Conservation (phyloP, 495 filamentous ascomycete genomes). For the Xylaria scruposa region DNA sequence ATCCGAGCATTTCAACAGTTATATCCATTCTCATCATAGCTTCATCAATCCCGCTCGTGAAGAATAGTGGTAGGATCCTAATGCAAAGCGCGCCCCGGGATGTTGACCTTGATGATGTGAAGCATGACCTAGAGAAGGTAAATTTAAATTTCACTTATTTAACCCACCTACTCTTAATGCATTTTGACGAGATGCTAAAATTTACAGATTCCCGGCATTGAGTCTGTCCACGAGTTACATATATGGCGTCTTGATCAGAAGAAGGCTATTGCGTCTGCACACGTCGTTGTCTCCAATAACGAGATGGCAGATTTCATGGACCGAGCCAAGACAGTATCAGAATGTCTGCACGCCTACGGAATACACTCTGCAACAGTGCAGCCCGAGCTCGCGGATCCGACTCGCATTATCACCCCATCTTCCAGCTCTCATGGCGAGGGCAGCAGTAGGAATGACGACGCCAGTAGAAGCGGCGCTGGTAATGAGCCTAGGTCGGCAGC, state of each 20-base stretch:
- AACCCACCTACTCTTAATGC: neutral
- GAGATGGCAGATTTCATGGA: constrained; percentile 74
- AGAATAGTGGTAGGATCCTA: constrained; percentile 85
- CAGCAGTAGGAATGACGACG: constrained; percentile 1
- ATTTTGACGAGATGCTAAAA: neutral
- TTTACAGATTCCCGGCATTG: constrained; percentile 71
- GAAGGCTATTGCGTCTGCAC: constrained; percentile 86
- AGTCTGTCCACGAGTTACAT: constrained; percentile 88
- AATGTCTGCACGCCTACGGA: constrained; percentile 89
- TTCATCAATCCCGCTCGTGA: constrained; percentile 85
- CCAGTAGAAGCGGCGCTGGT: neutral
- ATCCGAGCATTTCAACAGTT: constrained; percentile 81
- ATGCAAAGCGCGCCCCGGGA: constrained; percentile 84
- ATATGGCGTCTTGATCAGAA: constrained; percentile 92
- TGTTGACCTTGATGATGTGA: constrained; percentile 82
- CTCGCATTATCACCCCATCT: neutral
- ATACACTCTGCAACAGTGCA: constrained; percentile 94
- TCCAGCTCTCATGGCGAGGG: neutral
- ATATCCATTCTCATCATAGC: constrained; percentile 90
- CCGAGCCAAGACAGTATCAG: constrained; percentile 73
- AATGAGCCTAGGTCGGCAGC: constrained; percentile 16
- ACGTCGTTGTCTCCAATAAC: constrained; percentile 75
- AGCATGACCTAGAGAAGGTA: constrained; percentile 78
- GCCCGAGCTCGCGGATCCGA: constrained; percentile 64
- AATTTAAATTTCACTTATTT: neutral